Conservation (phyloP, 805 yeast species). For the Naumovozyma castellii region DNA sequence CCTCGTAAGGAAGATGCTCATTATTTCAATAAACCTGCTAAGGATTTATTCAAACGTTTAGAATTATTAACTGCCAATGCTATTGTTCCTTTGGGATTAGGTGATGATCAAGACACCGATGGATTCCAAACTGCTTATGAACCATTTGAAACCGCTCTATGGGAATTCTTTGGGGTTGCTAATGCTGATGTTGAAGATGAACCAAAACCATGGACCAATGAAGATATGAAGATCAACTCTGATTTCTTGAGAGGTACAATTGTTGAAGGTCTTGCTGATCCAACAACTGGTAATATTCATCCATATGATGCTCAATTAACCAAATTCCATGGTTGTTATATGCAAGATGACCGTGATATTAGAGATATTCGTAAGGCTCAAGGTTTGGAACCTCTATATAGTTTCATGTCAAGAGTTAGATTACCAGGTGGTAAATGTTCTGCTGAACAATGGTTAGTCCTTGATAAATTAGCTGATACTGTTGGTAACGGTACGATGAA, state of each 20-base stretch:
- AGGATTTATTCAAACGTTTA: slow-evolving; percentile 59
- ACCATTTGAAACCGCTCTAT: slow-evolving; percentile 73
- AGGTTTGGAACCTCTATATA: slow-evolving; percentile 89
- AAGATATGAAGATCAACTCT: slow-evolving; percentile 85
- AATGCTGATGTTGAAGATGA: slow-evolving; percentile 74
- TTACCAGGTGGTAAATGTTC: slow-evolving; percentile 87
- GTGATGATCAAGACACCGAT: slow-evolving; percentile 97
- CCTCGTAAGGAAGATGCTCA: slow-evolving; percentile 93
- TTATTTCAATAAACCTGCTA: slow-evolving; percentile 85
- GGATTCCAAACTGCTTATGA: slow-evolving; percentile 88
- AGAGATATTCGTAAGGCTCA: slow-evolving; percentile 87
- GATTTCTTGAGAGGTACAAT: slow-evolving; percentile 88
- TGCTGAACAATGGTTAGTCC: slow-evolving; percentile 79
- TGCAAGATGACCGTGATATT: slow-evolving; percentile 97
- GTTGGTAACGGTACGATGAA: slow-evolving; percentile 91
- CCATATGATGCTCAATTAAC: slow-evolving; percentile 90
- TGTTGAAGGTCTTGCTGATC: slow-evolving; percentile 72
- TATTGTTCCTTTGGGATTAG: slow-evolving; percentile 70
- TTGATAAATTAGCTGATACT: slow-evolving; percentile 70
- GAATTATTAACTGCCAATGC: slow-evolving; percentile 63
- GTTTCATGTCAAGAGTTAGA: slow-evolving; percentile 95
- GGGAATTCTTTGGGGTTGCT: slow-evolving; percentile 87
- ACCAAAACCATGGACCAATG: slow-evolving; percentile 88
- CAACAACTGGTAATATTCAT: slow-evolving; percentile 80
- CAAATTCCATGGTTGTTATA: slow-evolving; percentile 94